Evolutionary conservation across 2,329 filamentous ascomycete species (phyloP), one percentile per base, ranked within the genome.

Genomic region (Lachnellula occidentalis): DNA sequence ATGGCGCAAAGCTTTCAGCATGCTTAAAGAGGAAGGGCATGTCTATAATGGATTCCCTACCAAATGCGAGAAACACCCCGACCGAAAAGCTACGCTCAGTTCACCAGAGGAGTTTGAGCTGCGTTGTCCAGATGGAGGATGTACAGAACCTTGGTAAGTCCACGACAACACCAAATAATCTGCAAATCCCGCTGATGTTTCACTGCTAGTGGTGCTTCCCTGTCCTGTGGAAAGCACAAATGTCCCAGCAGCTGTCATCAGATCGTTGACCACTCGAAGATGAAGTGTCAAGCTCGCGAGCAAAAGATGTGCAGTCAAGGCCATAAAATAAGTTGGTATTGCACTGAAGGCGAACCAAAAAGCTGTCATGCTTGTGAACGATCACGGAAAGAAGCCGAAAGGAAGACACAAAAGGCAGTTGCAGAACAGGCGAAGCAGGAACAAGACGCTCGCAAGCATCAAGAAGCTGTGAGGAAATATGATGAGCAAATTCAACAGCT

Each of bases 111-210:
- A 88, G 42, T 91, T 91, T 62, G 78, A 83, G 2, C 65, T 57
- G 0, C 68, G 78, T 17, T 86, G 80, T 39, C 87, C 87, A 0
- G 85, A 91, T 64, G 87, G 88, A 4, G 88, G 88, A 0, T 91
- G 87, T 58, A 71, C 72, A 0, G 73, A 81, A 48, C 74, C 73
- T 19, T 91, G 87, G 82, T 85, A 71, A 67, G 75, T 70, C 50
- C 8, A 31, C 48, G 36, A 22, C 6, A 39, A 53, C 45, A 42
- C 12, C 12, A 24, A 19, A 21, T 19, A 14, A 14, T 8, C 15
- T 11, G 17, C 27, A 17, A 9, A 27, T n/a, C 8, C 11, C 15
- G 14, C 55, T 61, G 54, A 69, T 46, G 14, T 9, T 4, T 34
- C 7, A 22, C n/a, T 21, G 8, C 12, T 49, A 84, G 83, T 66